These are phyloP conservation scores for Euphorbia schlechtendalii DNA, from an alignment of 441 rosid species.

Conservation along the genomic window DNA sequence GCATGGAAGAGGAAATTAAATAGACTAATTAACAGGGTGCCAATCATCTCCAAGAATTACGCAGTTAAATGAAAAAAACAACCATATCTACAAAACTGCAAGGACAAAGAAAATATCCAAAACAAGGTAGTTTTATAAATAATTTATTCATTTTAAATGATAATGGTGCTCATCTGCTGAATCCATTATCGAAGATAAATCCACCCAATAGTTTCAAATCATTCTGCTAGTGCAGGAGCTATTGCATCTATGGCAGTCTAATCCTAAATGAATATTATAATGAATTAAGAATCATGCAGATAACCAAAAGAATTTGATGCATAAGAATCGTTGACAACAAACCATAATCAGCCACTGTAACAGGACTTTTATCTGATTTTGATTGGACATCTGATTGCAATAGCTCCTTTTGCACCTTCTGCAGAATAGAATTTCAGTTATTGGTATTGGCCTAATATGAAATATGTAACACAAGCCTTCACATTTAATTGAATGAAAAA, in stretches of 20 bases:
- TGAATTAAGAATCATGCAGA: background rate
- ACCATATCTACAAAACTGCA: background rate
- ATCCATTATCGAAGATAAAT: background rate
- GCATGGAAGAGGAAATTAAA: no score
- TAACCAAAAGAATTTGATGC: background rate
- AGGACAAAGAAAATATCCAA: background rate
- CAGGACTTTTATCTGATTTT: constrained; percentile 82
- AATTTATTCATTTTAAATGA: background rate
- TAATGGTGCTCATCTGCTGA: background rate
- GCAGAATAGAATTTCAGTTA: constrained; percentile 19
- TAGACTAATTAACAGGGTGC: no score
- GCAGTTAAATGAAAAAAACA: background rate
- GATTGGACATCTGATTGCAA: constrained; percentile 75
- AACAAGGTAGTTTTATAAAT: background rate
- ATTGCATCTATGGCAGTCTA: background rate
- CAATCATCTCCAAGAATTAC: background rate
- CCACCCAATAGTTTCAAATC: background rate
- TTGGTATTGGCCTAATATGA: constrained; percentile 13
- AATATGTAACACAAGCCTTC: constrained; percentile 3
- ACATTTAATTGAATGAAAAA: background rate
- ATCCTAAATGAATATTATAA: background rate
- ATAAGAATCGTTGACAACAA: constrained; percentile 16
- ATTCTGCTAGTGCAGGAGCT: background rate
- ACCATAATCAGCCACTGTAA: constrained; percentile 98
- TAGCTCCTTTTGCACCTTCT: constrained; percentile 78